Percentiles rank a stretch among this genome's conserved stretches.
phyloP scores from a whole-genome alignment of 345 rosid genomes.

The Citropsis articulata region DNA sequence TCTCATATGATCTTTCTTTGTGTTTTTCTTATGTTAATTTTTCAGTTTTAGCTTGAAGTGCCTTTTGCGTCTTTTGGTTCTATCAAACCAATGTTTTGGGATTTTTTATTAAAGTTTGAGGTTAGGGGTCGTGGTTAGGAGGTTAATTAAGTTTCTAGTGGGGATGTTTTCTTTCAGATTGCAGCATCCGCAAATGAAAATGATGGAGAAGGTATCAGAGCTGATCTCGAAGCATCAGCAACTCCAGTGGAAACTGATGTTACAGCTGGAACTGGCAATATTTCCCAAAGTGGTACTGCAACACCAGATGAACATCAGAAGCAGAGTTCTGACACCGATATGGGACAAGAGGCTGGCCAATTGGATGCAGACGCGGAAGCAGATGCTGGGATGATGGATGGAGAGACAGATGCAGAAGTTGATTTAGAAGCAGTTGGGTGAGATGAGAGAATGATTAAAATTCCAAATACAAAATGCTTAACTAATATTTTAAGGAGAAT shows the following conservation, averaged over 20 bases:
- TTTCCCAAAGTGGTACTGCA: constrained; percentile 47
- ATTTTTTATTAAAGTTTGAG: neutral
- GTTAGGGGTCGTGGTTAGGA: neutral
- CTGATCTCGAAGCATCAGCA: constrained; percentile 49
- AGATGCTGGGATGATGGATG: constrained; percentile 53
- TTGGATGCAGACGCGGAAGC: constrained; percentile 57
- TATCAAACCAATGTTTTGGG: neutral
- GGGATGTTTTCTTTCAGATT: constrained; percentile 20
- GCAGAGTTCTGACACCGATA: constrained; percentile 67
- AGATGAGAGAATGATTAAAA: neutral
- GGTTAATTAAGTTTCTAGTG: neutral
- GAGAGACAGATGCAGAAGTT: constrained; percentile 76
- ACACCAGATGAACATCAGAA: constrained; percentile 75
- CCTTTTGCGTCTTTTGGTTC: neutral
- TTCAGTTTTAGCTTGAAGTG: neutral
- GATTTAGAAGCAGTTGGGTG: constrained; percentile 46
- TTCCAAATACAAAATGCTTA: neutral
- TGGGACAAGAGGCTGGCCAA: constrained; percentile 75
- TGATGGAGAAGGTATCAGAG: constrained; percentile 62
- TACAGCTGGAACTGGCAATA: constrained; percentile 23
- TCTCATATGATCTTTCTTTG: neutral
- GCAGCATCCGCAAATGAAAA: constrained; percentile 57
- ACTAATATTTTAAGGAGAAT: neutral
- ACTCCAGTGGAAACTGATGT: constrained; percentile 64
- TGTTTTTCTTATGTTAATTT: neutral